These are phyloP conservation scores for Panicum virgatum DNA, from an alignment of 202 grass and related monocot genomes.

Conservation along the genomic window DNA sequence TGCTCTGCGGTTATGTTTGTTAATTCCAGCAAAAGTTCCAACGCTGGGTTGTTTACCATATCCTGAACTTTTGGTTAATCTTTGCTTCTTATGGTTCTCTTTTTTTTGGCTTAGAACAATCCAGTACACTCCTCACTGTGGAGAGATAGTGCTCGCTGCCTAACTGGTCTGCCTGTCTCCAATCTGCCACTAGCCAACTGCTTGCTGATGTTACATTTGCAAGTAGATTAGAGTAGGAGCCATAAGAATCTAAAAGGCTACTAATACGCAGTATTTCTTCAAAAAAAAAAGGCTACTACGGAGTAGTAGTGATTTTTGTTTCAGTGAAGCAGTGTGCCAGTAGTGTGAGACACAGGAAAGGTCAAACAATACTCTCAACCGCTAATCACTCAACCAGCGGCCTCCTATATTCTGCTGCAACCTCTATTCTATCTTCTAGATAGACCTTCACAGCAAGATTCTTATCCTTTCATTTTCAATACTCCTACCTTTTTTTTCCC, in stretches of 20 bases:
- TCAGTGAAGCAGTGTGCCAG: not conserved
- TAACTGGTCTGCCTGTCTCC: not conserved
- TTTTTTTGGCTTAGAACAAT: not conserved
- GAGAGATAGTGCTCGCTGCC: constrained; percentile 14
- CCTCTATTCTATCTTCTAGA: not conserved
- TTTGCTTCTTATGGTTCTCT: not conserved
- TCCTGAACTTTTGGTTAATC: not conserved
- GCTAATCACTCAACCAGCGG: too few species aligned
- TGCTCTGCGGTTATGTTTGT: not conserved
- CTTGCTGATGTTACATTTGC: not conserved
- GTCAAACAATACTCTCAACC: not conserved
- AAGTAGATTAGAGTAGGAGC: not conserved
- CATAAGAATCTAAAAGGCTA: not conserved
- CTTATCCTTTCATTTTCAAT: not conserved
- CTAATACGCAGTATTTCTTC: too few species aligned
- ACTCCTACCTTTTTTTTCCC: not conserved
- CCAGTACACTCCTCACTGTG: constrained; percentile 19
- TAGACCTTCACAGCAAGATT: not conserved
- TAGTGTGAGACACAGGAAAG: not conserved
- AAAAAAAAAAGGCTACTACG: too few species aligned
- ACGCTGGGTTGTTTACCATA: constrained; percentile 31
- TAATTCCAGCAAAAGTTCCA: not conserved
- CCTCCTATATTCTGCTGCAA: not conserved
- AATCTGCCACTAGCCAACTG: not conserved
- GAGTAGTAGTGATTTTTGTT: not conserved